Percentiles rank a stretch among this genome's conserved stretches.
Conservation (phyloP, 164 flowering plant genomes). For the Brasenia schreberi region DNA sequence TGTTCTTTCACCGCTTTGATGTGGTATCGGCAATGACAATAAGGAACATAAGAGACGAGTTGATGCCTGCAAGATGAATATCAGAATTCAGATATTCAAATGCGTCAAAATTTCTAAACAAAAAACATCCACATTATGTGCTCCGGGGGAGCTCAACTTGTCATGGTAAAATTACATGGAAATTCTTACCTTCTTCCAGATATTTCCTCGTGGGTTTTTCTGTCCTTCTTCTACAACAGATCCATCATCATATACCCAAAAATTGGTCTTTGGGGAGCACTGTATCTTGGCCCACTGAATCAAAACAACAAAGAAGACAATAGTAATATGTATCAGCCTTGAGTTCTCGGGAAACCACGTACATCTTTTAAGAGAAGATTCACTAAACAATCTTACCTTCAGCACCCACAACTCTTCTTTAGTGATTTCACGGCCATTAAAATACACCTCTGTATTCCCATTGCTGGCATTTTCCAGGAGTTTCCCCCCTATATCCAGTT, state of each 20-base stretch:
- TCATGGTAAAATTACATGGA: not conserved
- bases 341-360: not conserved
- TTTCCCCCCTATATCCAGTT: conserved; percentile 43
- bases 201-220: conserved; percentile 30
- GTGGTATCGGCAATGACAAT: conserved; percentile 28
- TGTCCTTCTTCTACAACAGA: conserved; percentile 35
- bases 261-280: conserved; percentile 28
- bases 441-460: conserved; percentile 37
- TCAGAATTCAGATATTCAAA: conserved; percentile 10
- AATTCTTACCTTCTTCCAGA: conserved; percentile 27
- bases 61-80: conserved; percentile 25
- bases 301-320: too few species aligned
- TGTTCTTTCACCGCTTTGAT: conserved; percentile 3
- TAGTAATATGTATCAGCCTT: not conserved
- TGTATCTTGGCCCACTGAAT: conserved; percentile 30
- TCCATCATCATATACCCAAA: conserved; percentile 39
- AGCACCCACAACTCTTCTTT: conserved; percentile 32
- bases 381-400: conserved; percentile 17
- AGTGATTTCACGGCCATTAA: conserved; percentile 51
- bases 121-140: not conserved
- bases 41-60: conserved; percentile 24
- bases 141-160: not conserved
- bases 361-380: not conserved
- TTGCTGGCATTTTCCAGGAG: conserved; percentile 31
- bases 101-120: not conserved